These are phyloP conservation scores for Acidomyces sp. DNA, from an alignment of 495 filamentous ascomycete genomes.

Conservation along the genomic window DNA sequence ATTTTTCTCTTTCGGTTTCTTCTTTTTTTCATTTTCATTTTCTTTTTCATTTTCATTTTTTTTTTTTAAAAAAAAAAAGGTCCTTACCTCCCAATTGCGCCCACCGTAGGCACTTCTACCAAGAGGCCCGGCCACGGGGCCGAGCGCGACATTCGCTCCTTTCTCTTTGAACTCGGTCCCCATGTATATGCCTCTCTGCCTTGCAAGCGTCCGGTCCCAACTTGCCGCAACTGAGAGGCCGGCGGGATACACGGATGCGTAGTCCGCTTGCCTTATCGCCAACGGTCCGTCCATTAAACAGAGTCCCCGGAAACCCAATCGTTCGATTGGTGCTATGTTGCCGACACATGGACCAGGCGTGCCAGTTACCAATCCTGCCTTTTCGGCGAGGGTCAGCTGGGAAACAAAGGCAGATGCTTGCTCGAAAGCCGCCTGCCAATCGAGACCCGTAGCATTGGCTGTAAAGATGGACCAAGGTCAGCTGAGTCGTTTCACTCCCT, in stretches of 20 bases:
- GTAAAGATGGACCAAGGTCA: background rate
- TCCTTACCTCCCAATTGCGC: conserved; percentile 21
- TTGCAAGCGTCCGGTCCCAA: conserved; percentile 22
- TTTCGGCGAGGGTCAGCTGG: conserved; percentile 20
- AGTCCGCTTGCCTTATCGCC: conserved; percentile 28
- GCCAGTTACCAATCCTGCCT: conserved; percentile 17
- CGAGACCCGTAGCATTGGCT: conserved; percentile 15
- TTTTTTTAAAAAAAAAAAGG: too few species aligned
- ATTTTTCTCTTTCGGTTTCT: too few species aligned
- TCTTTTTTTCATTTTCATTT: too few species aligned
- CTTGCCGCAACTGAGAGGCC: conserved; percentile 18
- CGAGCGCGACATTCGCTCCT: conserved; percentile 20
- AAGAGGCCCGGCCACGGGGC: conserved; percentile 19
- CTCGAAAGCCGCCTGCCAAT: conserved; percentile 15
- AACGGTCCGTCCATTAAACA: conserved; percentile 40
- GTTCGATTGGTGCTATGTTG: conserved; percentile 26
- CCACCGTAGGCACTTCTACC: conserved; percentile 17
- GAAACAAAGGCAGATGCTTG: conserved; percentile 16
- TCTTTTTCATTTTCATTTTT: too few species aligned
- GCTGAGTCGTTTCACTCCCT: too few species aligned
- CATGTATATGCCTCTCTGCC: conserved; percentile 14
- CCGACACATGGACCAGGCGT: conserved; percentile 17
- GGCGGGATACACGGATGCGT: conserved; percentile 19
- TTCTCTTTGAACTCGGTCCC: conserved; percentile 21
- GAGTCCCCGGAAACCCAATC: conserved; percentile 35